Evolutionary conservation across 345 rosid species (phyloP).

Genomic region (Pseudoturritis turrita): DNA sequence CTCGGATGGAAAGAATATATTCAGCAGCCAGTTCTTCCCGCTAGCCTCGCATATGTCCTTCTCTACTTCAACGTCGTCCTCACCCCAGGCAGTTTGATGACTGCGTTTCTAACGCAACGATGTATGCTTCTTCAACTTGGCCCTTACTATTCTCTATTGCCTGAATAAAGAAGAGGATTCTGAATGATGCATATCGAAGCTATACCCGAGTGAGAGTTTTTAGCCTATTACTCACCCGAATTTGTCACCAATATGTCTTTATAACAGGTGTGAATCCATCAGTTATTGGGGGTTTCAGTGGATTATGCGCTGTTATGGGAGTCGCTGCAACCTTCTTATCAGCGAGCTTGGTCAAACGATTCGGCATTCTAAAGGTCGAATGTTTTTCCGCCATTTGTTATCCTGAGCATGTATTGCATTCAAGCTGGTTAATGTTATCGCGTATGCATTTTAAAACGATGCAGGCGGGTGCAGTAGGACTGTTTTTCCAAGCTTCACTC

Average conservation of each 20-base stretch:
- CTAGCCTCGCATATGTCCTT: constrained; percentile 89
- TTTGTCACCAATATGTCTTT: not conserved
- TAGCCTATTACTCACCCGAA: not conserved
- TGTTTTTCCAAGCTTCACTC: constrained; percentile 80
- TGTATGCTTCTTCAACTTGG: constrained; percentile 38
- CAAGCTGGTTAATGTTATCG: constrained; percentile 6
- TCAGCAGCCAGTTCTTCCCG: constrained; percentile 93
- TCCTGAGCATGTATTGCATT: not conserved
- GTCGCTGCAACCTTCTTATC: constrained; percentile 90
- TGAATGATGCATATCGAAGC: not conserved
- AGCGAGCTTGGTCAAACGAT: constrained; percentile 60
- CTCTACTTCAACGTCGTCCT: constrained; percentile 87
- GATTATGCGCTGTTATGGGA: constrained; percentile 91
- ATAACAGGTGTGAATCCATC: constrained; percentile 77
- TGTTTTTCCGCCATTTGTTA: not conserved
- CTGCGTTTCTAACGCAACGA: constrained; percentile 85
- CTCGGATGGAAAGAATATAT: constrained; percentile 95
- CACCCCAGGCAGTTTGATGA: constrained; percentile 92
- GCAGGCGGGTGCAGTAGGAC: constrained; percentile 96
- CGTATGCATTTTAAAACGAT: not conserved
- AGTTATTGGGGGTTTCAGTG: constrained; percentile 83
- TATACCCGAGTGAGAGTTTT: not conserved
- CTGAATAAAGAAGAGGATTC: not conserved
- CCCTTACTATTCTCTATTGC: not conserved
- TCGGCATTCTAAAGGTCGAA: constrained; percentile 50